A percentile compares a stretch with the other conserved stretches of the same genome.
Conservation (phyloP, 163 green algal species). For the Scenedesmus sp. region DNA sequence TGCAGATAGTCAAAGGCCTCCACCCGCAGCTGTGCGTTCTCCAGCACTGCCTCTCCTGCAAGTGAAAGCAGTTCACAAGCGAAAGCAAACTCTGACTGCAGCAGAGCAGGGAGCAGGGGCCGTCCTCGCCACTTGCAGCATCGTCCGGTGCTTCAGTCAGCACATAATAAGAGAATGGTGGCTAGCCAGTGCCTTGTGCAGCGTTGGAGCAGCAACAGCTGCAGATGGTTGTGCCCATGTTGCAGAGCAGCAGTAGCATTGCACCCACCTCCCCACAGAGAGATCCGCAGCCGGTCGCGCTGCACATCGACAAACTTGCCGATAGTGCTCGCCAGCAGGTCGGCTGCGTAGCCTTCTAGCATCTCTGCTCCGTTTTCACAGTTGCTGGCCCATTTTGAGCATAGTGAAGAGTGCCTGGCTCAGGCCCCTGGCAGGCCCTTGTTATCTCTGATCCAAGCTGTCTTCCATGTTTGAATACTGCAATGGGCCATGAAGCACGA, state of each 20-base stretch:
- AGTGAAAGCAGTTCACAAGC: not conserved
- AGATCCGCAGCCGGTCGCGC: conserved; percentile 84
- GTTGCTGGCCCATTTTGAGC: not conserved
- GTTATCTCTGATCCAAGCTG: not conserved
- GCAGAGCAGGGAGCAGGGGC: not conserved
- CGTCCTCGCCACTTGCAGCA: not conserved
- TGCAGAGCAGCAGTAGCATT: not conserved
- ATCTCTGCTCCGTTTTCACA: conserved; percentile 57
- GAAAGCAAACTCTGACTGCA: not conserved
- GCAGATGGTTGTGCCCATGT: not conserved
- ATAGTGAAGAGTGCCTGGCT: not conserved
- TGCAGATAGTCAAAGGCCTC: conserved; percentile 90
- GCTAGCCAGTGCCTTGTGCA: not conserved
- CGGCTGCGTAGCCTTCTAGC: conserved; percentile 85
- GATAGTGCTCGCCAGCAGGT: conserved; percentile 81
- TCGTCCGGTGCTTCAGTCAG: not conserved
- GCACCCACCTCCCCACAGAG: conserved; percentile 83
- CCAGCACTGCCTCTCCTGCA: conserved; percentile 73
- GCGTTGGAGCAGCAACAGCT: not conserved
- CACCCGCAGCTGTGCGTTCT: conserved; percentile 82
- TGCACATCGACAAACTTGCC: conserved; percentile 91
- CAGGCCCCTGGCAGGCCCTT: not conserved
- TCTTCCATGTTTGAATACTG: no score
- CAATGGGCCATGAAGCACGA: no score
- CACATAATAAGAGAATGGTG: no score